Conservation (phyloP, 1,284 basidiomycete species). For the Xerocomus nothofagi region DNA sequence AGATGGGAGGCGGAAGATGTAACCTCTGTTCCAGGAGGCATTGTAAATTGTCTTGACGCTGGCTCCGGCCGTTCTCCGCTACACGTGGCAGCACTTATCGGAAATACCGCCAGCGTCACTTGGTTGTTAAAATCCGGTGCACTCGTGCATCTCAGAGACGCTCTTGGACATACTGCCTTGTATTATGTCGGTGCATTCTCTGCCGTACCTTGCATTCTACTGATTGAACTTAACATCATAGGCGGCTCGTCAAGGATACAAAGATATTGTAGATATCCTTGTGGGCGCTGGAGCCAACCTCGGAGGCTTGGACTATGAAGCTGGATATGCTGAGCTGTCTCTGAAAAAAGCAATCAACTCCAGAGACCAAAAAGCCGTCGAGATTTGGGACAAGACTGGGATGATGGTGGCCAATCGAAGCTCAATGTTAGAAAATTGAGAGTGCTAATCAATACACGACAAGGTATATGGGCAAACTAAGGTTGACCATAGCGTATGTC, state of each 20-base stretch:
- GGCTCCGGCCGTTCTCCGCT: slow-evolving; percentile 75
- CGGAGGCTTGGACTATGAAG: slow-evolving; percentile 63
- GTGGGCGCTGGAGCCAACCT: slow-evolving; percentile 75
- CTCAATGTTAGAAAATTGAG: background rate
- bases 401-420: slow-evolving; percentile 12
- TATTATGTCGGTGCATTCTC: slow-evolving; percentile 60
- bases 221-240: slow-evolving; percentile 28
- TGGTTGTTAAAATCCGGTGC: slow-evolving; percentile 76
- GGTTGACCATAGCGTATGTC: slow-evolving; percentile 1
- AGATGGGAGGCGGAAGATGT: slow-evolving; percentile 30
- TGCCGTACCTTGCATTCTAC: background rate
- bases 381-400: slow-evolving; percentile 54
- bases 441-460: slow-evolving; percentile 16
- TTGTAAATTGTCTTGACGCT: slow-evolving; percentile 69
- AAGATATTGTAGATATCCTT: slow-evolving; percentile 63
- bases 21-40: slow-evolving; percentile 53
- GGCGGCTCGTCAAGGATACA: slow-evolving; percentile 70
- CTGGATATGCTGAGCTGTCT: slow-evolving; percentile 54
- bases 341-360: slow-evolving; percentile 46
- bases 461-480: slow-evolving; percentile 21
- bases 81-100: slow-evolving; percentile 79
- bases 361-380: slow-evolving; percentile 45
- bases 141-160: slow-evolving; percentile 82
- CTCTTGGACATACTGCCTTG: slow-evolving; percentile 77
- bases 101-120: slow-evolving; percentile 54